Base-by-base conservation (phyloP, 2,329 filamentous ascomycete genomes). In the Talaromyces sp. region DNA sequence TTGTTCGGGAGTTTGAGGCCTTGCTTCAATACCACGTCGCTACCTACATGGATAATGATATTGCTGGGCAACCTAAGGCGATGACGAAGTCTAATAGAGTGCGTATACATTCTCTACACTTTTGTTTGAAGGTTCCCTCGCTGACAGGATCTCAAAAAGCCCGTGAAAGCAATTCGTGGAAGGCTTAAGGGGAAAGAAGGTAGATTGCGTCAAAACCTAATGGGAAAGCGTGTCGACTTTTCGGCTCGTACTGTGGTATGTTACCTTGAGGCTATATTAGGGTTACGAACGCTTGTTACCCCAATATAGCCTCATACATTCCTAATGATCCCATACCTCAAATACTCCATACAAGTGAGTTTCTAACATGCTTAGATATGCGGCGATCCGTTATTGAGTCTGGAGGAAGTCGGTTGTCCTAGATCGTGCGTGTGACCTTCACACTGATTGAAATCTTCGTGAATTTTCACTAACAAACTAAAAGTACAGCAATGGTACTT, bases 31-130 rank as follows among this genome's bases (percentile, higher is more conserved):
- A 96, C 73, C 96, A 99, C 72, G 93, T 99, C 64, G 96, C 96
- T 48, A 99, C 96, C 0, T 96, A 97, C 79, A 99, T 99, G 96
- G 95, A 99, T 78, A 99, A 99, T 71, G 93, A 99, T 75, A 97
- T 98, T 77, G 95, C 96, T 66, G 93, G 93, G 57, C 88, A 96
- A 70, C 95, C 95, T 2, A 92, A 95, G 70, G 93, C 95, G 2
- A 83, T 98, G 72, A 96, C 99, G 73, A 99, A 99, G 82, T 96
- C 92, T 62, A 96, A 96, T 55, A 99, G 81, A 92, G 95, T 16
- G n/a, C n/a, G n/a, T n/a, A n/a, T n/a, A n/a, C n/a, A n/a, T n/a
- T n/a, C n/a, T n/a, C n/a, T n/a, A n/a, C n/a, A n/a, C n/a, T n/a
- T n/a, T n/a, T n/a, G n/a, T n/a, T n/a, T n/a, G n/a, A n/a, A n/a